Conservation (phyloP, 495 filamentous ascomycete genomes). For the Hypoxylon rickii region DNA sequence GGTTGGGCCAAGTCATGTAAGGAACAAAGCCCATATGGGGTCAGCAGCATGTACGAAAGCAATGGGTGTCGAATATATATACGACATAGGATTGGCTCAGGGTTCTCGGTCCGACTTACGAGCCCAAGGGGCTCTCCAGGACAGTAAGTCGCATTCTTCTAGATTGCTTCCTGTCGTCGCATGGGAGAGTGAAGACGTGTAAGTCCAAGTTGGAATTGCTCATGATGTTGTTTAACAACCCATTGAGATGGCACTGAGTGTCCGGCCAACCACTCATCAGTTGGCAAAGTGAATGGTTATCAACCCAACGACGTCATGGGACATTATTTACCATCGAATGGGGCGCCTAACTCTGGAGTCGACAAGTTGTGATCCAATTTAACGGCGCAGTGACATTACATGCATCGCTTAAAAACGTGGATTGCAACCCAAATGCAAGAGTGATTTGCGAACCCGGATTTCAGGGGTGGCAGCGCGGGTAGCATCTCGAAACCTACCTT, state of each 20-base stretch:
- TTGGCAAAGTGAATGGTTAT: background rate
- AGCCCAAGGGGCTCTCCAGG: constrained; percentile 16
- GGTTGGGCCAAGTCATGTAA: constrained; percentile 30
- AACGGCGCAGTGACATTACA: constrained; percentile 11
- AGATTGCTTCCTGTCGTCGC: constrained; percentile 21
- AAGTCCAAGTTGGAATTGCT: constrained; percentile 3
- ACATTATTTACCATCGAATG: constrained; percentile 8
- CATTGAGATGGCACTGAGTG: constrained; percentile 5
- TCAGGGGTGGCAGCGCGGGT: background rate
- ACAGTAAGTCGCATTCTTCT: constrained; percentile 12
- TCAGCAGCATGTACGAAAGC: constrained; percentile 19
- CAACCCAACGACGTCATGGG: constrained; percentile 7
- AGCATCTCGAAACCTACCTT: constrained; percentile 9
- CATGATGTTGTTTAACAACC: constrained; percentile 4
- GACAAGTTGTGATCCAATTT: constrained; percentile 12
- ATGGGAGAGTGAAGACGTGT: constrained; percentile 8
- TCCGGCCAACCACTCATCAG: background rate
- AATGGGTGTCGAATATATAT: constrained; percentile 20
- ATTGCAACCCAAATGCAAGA: background rate
- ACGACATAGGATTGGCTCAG: constrained; percentile 19
- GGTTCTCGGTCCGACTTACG: constrained; percentile 32
- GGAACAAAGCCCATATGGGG: constrained; percentile 20
- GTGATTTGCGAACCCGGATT: constrained; percentile 4
- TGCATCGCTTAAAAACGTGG: background rate
- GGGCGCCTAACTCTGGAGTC: constrained; percentile 4